Conservation (phyloP, 2,329 filamentous ascomycete species). For the Pseudogymnoascus sp. region DNA sequence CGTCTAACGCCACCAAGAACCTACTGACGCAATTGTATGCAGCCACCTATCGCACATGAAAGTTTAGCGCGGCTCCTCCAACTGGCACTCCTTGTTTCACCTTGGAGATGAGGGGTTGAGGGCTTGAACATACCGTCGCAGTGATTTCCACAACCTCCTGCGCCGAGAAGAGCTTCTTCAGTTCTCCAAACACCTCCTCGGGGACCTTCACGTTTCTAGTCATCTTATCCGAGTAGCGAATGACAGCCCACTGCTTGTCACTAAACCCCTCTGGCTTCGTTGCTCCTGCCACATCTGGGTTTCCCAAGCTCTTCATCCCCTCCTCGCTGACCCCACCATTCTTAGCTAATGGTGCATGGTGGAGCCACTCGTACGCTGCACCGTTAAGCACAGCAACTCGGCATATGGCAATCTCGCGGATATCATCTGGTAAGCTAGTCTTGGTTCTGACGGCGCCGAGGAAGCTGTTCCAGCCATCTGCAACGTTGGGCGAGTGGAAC, state of each 20-base stretch:
- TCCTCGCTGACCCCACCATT: slow-evolving; percentile 24
- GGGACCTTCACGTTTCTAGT: slow-evolving; percentile 62
- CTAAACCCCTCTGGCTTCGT: slow-evolving; percentile 34
- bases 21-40: slow-evolving; percentile 80
- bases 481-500: slow-evolving; percentile 64
- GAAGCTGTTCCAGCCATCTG: slow-evolving; percentile 67
- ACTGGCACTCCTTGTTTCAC: background rate
- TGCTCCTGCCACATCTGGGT: slow-evolving; percentile 24
- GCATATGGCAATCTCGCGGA: slow-evolving; percentile 73
- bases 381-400: slow-evolving; percentile 71
- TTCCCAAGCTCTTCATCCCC: slow-evolving; percentile 20
- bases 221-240: slow-evolving; percentile 76
- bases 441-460: slow-evolving; percentile 53
- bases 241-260: slow-evolving; percentile 56
- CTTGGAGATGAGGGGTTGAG: background rate
- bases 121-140: slow-evolving; percentile 40
- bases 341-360: slow-evolving; percentile 56
- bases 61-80: background rate
- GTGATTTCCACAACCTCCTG: slow-evolving; percentile 74
- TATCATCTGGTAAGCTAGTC: slow-evolving; percentile 39
- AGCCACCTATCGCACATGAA: slow-evolving; percentile 39
- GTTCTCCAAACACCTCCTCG: slow-evolving; percentile 55
- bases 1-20: slow-evolving; percentile 74
- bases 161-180: slow-evolving; percentile 56
- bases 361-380: slow-evolving; percentile 79